A percentile compares a stretch with the other conserved stretches of the same genome.
These are phyloP conservation scores for Fonsecaea pedrosoi DNA, from an alignment of 2,329 filamentous ascomycete species.

Conservation along the genomic window DNA sequence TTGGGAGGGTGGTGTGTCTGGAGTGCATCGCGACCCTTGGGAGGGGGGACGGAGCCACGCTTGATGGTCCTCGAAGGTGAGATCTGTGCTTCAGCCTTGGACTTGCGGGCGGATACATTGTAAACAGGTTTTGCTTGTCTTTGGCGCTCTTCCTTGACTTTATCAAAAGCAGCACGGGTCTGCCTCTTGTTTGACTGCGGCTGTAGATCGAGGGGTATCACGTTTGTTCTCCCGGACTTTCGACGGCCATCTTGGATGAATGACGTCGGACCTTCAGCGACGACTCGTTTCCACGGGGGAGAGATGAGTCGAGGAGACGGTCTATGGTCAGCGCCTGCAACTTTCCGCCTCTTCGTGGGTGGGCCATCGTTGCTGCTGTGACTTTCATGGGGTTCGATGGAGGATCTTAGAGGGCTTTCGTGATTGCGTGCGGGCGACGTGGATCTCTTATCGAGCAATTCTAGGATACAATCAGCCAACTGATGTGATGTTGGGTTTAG, in stretches of 20 bases:
- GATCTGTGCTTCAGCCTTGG: conserved; percentile 27
- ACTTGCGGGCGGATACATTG: conserved; percentile 43
- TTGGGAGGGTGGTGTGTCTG: conserved; percentile 13
- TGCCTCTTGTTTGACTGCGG: conserved; percentile 56
- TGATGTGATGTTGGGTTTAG: conserved; percentile 8
- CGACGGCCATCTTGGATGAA: conserved; percentile 71
- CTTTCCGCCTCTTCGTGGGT: conserved; percentile 54
- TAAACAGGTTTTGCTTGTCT: conserved; percentile 41
- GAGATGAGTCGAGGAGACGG: conserved; percentile 61
- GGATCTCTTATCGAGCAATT: conserved; percentile 20
- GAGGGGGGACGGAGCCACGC: conserved; percentile 23
- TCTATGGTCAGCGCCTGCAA: conserved; percentile 46
- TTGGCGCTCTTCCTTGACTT: conserved; percentile 32
- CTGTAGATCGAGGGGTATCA: conserved; percentile 56
- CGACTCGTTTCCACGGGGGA: conserved; percentile 90
- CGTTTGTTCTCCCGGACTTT: conserved; percentile 66
- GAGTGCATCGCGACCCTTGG: conserved; percentile 26
- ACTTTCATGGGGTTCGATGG: conserved; percentile 9
- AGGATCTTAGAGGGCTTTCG: conserved; percentile 19
- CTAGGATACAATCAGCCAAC: conserved; percentile 20
- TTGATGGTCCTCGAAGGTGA: conserved; percentile 24
- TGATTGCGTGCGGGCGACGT: conserved; percentile 18
- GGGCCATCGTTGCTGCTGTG: conserved; percentile 46
- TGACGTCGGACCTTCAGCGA: conserved; percentile 84
- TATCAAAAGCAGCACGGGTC: conserved; percentile 50